Conservation (phyloP, 345 rosid genomes). For the Kernera saxatilis region DNA sequence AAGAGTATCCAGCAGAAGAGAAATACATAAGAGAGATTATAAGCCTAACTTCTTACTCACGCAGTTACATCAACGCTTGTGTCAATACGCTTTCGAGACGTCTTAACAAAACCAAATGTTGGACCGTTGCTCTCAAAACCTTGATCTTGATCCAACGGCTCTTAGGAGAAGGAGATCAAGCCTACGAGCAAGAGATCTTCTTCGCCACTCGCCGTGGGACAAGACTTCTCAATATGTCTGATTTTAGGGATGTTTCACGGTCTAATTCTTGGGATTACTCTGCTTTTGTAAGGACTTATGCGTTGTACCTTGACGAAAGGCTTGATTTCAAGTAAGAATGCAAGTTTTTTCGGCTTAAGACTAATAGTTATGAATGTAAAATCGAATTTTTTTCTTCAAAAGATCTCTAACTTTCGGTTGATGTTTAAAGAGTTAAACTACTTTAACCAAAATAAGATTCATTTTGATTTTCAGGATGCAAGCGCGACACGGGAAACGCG, state of each 20-base stretch:
- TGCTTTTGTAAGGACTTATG: constrained; percentile 75
- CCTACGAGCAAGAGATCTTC: constrained; percentile 84
- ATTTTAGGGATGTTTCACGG: constrained; percentile 55
- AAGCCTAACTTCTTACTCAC: constrained; percentile 65
- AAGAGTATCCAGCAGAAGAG: constrained; percentile 82
- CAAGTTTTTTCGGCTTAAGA: too few species aligned
- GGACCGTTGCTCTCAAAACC: constrained; percentile 88
- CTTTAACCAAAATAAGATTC: background rate
- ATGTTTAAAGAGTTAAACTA: too few species aligned
- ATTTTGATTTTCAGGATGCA: constrained; percentile 35
- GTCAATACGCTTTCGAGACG: constrained; percentile 54
- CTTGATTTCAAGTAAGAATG: constrained; percentile 43
- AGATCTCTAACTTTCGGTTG: too few species aligned
- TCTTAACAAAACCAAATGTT: constrained; percentile 73
- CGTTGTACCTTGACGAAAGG: constrained; percentile 69
- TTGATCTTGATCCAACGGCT: constrained; percentile 62
- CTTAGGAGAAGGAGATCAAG: constrained; percentile 59
- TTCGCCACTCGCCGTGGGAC: constrained; percentile 86
- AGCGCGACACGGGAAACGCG: constrained; percentile 50
- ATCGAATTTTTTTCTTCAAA: too few species aligned
- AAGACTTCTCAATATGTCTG: constrained; percentile 73
- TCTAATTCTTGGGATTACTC: constrained; percentile 79
- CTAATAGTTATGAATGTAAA: too few species aligned
- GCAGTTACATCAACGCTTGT: constrained; percentile 47
- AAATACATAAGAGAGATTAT: constrained; percentile 65